phyloP scores from a whole-genome alignment of 257 asterid genomes.

The Solanum tarijense region DNA sequence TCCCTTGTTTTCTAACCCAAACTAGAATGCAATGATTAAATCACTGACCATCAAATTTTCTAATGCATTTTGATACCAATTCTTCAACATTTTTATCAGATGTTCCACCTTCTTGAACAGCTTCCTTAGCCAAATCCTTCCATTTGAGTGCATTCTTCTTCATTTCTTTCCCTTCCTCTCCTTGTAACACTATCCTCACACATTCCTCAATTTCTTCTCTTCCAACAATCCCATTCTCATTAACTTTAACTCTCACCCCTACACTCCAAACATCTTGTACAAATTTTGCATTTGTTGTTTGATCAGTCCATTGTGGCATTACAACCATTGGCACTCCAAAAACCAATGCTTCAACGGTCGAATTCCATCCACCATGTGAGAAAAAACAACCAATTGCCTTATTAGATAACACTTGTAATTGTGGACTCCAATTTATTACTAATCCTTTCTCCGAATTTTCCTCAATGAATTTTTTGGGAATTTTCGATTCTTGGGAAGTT shows the following conservation, averaged over 20 bases:
- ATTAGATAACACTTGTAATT: conserved; percentile 34
- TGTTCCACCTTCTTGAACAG: conserved; percentile 51
- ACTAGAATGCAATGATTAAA: background rate
- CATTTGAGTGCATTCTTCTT: conserved; percentile 44
- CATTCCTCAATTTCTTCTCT: conserved; percentile 56
- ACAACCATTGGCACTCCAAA: conserved; percentile 72
- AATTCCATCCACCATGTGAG: conserved; percentile 83
- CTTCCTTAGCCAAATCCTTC: conserved; percentile 49
- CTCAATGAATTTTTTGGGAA: conserved; percentile 19
- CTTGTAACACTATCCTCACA: conserved; percentile 43
- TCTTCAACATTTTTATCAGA: conserved; percentile 37
- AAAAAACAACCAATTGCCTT: conserved; percentile 59
- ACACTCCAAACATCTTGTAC: conserved; percentile 56
- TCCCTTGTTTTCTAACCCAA: background rate
- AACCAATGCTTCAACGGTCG: conserved; percentile 55
- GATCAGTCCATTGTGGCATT: conserved; percentile 86
- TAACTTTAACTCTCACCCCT: conserved; percentile 42
- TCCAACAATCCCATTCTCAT: conserved; percentile 30
- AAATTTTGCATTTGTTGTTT: conserved; percentile 54
- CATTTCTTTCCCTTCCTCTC: conserved; percentile 42
- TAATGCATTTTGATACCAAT: conserved; percentile 11
- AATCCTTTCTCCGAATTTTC: conserved; percentile 17
- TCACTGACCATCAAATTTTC: background rate
- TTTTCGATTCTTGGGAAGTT: conserved; percentile 21
- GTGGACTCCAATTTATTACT: conserved; percentile 60